A percentile compares a stretch with the other conserved stretches of the same genome.
Evolutionary conservation across 768 basidiomycete species (phyloP).

Genomic region (Lyophyllum semitale): DNA sequence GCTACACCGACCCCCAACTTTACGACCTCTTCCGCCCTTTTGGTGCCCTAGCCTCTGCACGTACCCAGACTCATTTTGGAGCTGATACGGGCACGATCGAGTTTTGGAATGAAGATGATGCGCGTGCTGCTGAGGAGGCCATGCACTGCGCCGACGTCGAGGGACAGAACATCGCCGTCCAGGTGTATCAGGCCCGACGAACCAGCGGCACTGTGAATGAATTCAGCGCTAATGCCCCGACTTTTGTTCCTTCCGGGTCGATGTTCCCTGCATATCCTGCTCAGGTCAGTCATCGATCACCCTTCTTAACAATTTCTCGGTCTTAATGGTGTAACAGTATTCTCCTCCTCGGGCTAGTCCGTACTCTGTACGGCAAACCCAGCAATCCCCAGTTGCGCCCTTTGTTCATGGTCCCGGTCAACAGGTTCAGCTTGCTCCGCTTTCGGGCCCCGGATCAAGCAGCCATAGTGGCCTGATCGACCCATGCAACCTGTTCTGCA

Average conservation of each 20-base stretch:
- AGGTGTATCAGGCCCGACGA: slow-evolving; percentile 71
- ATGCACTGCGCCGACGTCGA: slow-evolving; percentile 85
- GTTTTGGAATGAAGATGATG: slow-evolving; percentile 89
- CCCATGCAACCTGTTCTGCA: slow-evolving; percentile 89
- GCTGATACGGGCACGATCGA: slow-evolving; percentile 79
- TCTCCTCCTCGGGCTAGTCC: slow-evolving; percentile 67
- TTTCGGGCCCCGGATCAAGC: slow-evolving; percentile 70
- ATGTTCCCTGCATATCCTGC: slow-evolving; percentile 60
- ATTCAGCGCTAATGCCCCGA: slow-evolving; percentile 72
- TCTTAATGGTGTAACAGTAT: slow-evolving; percentile 34
- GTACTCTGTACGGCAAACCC: slow-evolving; percentile 43
- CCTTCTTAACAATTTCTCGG: background rate
- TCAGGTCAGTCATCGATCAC: slow-evolving; percentile 40
- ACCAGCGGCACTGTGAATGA: slow-evolving; percentile 56
- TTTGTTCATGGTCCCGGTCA: slow-evolving; percentile 90
- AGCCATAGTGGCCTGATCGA: slow-evolving; percentile 89
- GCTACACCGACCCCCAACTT: slow-evolving; percentile 68
- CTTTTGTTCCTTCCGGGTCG: slow-evolving; percentile 76
- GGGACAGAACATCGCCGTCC: slow-evolving; percentile 83
- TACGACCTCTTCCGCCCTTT: slow-evolving; percentile 86
- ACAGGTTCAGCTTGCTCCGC: slow-evolving; percentile 83
- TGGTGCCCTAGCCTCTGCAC: slow-evolving; percentile 80
- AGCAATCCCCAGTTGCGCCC: slow-evolving; percentile 41
- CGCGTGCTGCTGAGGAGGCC: slow-evolving; percentile 72
- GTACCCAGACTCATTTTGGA: slow-evolving; percentile 74